phyloP scores from a whole-genome alignment of 2,329 filamentous ascomycete genomes.

The Xylariaceae sp. region DNA sequence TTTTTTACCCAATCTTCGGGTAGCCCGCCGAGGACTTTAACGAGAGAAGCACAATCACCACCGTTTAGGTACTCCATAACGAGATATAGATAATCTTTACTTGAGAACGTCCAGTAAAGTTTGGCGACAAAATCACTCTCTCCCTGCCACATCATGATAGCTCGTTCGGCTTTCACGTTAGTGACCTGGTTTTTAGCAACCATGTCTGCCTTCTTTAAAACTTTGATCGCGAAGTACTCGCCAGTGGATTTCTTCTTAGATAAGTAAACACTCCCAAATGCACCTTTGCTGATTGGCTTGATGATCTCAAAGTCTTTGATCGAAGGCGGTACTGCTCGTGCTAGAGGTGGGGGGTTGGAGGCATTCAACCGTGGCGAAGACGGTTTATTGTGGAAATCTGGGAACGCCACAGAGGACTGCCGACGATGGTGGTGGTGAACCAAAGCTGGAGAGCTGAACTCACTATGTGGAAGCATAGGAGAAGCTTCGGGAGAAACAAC shows the following conservation, averaged over 20 bases:
- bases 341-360: slow-evolving; percentile 79
- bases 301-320: slow-evolving; percentile 99
- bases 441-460: slow-evolving; percentile 78
- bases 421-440: slow-evolving; percentile 78
- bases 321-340: slow-evolving; percentile 87
- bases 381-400: slow-evolving; percentile 68
- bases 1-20: slow-evolving; percentile 99
- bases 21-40: slow-evolving; percentile 90
- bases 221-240: slow-evolving; percentile 98
- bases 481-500: slow-evolving; percentile 87
- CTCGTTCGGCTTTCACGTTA: slow-evolving; percentile 97
- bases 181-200: slow-evolving; percentile 99
- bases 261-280: slow-evolving; percentile 96
- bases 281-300: slow-evolving; percentile 98
- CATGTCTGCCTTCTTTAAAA: slow-evolving; percentile 99
- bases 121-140: slow-evolving; percentile 99
- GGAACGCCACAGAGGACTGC: slow-evolving; percentile 89
- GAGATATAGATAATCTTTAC: slow-evolving; percentile 97
- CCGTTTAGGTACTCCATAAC: slow-evolving; percentile 99
- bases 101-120: slow-evolving; percentile 99
- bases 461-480: slow-evolving; percentile 81
- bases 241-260: slow-evolving; percentile 99
- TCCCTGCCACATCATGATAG: slow-evolving; percentile 99
- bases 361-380: slow-evolving; percentile 83
- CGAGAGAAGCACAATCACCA: slow-evolving; percentile 93